Percentiles rank a stretch among this genome's conserved stretches.
Evolutionary conservation across 2,329 filamentous ascomycete genomes (phyloP).

Genomic region (Aspergillus fumigatiaffinis): DNA sequence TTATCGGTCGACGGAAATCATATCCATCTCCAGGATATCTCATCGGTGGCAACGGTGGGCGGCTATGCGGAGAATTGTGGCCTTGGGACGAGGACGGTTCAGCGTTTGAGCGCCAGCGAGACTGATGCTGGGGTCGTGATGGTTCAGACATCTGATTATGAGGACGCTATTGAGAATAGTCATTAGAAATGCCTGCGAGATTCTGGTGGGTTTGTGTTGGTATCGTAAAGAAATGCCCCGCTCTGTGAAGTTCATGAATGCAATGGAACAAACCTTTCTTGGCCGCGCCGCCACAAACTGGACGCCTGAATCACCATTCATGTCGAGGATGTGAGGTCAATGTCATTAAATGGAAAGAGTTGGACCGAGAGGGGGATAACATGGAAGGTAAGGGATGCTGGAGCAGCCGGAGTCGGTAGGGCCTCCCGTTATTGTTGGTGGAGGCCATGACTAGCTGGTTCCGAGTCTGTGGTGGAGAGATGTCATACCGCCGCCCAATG

Average conservation of each 20-base stretch:
- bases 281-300: conserved; percentile 36
- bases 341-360: not conserved
- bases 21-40: conserved; percentile 51
- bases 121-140: conserved; percentile 20
- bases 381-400: not conserved
- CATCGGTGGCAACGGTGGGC: conserved; percentile 28
- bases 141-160: conserved; percentile 36
- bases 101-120: conserved; percentile 23
- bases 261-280: conserved; percentile 32
- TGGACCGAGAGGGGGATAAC: not conserved
- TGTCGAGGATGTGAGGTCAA: conserved; percentile 15
- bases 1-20: conserved; percentile 51
- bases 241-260: conserved; percentile 13
- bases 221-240: conserved; percentile 17
- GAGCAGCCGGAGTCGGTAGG: conserved; percentile 1
- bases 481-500: conserved; percentile 7
- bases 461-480: conserved; percentile 17
- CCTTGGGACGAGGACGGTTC: conserved; percentile 20
- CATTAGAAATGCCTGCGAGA: not conserved
- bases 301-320: conserved; percentile 36
- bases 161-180: conserved; percentile 22
- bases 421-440: conserved; percentile 11
- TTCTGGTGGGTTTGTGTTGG: conserved; percentile 1
- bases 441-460: conserved; percentile 14
- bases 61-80: conserved; percentile 16